A percentile compares a stretch with the other conserved stretches of the same genome.
Conservation (phyloP, 2,329 filamentous ascomycete genomes). For the Aureobasidium sp. region DNA sequence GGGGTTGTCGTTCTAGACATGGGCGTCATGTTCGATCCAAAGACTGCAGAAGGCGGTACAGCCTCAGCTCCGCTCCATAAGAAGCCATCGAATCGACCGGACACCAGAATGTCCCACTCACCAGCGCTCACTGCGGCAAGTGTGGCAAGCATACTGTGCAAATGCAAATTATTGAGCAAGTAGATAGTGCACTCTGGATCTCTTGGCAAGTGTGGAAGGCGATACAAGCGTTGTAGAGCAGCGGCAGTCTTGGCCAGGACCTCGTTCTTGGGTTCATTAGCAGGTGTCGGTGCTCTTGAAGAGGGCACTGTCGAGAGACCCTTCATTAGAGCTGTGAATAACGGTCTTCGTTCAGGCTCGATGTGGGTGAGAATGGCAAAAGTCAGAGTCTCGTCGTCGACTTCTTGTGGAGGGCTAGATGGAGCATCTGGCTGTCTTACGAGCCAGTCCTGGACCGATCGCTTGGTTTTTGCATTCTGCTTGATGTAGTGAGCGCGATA, state of each 20-base stretch:
- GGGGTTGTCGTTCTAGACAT: conserved; percentile 43
- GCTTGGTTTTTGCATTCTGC: conserved; percentile 85
- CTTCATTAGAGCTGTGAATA: conserved; percentile 74
- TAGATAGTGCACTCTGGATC: conserved; percentile 83
- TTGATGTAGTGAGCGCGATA: conserved; percentile 87
- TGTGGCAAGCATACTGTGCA: conserved; percentile 82
- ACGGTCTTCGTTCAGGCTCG: conserved; percentile 64
- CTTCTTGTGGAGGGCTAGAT: conserved; percentile 72
- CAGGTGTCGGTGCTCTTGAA: conserved; percentile 62
- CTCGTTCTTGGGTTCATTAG: conserved; percentile 43
- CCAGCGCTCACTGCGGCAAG: conserved; percentile 79
- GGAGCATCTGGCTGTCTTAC: conserved; percentile 68
- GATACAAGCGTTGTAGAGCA: conserved; percentile 79
- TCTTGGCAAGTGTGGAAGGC: conserved; percentile 63
- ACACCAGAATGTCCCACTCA: conserved; percentile 96
- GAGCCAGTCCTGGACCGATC: conserved; percentile 88
- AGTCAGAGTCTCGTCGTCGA: conserved; percentile 87
- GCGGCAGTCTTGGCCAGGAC: conserved; percentile 68
- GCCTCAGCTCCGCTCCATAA: conserved; percentile 82
- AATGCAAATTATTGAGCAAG: conserved; percentile 70
- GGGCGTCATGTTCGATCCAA: conserved; percentile 32
- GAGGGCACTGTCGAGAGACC: conserved; percentile 47
- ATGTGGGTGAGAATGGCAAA: conserved; percentile 92
- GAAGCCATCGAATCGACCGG: conserved; percentile 91
- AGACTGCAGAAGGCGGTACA: conserved; percentile 29